Evolutionary conservation across 129 eudicot species (phyloP).

Genomic region (Flaveria linearis): DNA sequence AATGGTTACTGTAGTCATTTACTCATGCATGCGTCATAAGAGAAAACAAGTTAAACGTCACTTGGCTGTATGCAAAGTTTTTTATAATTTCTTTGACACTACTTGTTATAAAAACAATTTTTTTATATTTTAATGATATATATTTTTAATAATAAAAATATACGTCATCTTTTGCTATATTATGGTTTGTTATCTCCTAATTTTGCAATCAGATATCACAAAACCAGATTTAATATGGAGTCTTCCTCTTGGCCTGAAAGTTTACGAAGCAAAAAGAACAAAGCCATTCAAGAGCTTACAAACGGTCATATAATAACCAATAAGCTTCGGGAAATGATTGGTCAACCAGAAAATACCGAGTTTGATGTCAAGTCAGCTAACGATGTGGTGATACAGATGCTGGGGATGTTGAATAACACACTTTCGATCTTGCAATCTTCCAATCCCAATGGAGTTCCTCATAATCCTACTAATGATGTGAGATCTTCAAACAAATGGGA

Average conservation of each 20-base stretch:
- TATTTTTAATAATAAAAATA: neutral
- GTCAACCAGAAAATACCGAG: conserved; percentile 3
- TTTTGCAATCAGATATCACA: conserved; percentile 19
- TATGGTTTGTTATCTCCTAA: neutral
- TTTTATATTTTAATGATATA: neutral
- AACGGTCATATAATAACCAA: conserved; percentile 42
- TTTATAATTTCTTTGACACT: conserved; percentile 14
- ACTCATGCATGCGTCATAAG: neutral
- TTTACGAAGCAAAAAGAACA: conserved; percentile 27
- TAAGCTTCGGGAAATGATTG: conserved; percentile 39
- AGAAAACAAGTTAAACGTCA: neutral
- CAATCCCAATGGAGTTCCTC: conserved; percentile 20
- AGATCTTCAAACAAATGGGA: neutral
- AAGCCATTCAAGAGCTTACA: conserved; percentile 40
- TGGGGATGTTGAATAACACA: conserved; percentile 39
- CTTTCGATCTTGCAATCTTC: conserved; percentile 31
- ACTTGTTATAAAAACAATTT: neutral
- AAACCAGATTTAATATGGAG: conserved; percentile 31
- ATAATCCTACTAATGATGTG: conserved; percentile 13
- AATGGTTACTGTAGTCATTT: conserved; percentile 17
- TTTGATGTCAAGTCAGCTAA: conserved; percentile 25
- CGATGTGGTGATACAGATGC: conserved; percentile 39
- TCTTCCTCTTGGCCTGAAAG: conserved; percentile 38
- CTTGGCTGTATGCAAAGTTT: neutral
- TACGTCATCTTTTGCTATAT: conserved; percentile 12